phyloP scores from a whole-genome alignment of 1,284 basidiomycete genomes.

The Ganoderma lucidum region DNA sequence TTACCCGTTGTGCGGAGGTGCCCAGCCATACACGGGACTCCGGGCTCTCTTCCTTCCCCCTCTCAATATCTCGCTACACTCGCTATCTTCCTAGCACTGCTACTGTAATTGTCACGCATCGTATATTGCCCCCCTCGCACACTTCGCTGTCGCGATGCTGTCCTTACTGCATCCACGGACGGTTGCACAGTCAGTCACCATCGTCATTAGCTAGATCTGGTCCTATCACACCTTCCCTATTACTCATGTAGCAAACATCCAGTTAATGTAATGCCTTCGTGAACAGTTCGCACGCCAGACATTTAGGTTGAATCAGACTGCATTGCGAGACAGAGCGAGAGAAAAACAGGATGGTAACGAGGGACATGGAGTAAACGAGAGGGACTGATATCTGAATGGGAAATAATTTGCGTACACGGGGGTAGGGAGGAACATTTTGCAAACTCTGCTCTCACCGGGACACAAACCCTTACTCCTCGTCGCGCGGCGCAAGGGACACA shows the following conservation, averaged over 20 bases:
- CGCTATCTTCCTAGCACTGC: not conserved
- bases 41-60: not conserved
- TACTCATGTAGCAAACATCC: not conserved
- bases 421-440: not conserved
- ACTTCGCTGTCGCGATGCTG: not conserved
- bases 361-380: not conserved
- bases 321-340: not conserved
- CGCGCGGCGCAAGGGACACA: slow-evolving; percentile 49
- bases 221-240: not conserved
- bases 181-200: not conserved
- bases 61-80: not conserved
- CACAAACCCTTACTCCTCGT: slow-evolving; percentile 23
- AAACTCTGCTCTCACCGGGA: not conserved
- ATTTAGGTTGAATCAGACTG: not conserved
- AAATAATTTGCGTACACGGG: not conserved
- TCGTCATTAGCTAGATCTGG: not conserved
- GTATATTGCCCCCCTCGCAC: not conserved
- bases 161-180: not conserved
- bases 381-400: not conserved
- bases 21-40: not conserved
- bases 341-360: not conserved
- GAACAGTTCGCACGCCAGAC: not conserved
- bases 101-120: not conserved
- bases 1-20: not conserved
- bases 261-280: not conserved